Evolutionary conservation across 1,284 basidiomycete genomes (phyloP).

Genomic region (Marasmius oreades): DNA sequence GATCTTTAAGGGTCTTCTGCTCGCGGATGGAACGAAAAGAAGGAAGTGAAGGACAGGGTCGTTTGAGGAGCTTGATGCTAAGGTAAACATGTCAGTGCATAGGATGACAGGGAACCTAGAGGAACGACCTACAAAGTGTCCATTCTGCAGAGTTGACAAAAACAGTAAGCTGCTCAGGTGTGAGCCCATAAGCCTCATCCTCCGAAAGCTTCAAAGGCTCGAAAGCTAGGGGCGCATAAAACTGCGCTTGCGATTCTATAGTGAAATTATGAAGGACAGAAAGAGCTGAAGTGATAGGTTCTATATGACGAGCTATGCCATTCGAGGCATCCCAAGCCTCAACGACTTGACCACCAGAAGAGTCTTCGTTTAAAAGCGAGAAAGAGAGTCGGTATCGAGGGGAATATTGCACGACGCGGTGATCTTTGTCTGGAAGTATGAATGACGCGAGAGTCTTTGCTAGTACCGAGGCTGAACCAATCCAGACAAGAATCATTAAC

Average conservation of each 20-base stretch:
- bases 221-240: constrained; percentile 88
- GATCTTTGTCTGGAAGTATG: constrained; percentile 49
- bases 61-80: constrained; percentile 80
- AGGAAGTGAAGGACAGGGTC: constrained; percentile 94
- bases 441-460: constrained; percentile 41
- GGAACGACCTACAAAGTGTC: constrained; percentile 70
- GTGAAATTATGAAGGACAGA: constrained; percentile 82
- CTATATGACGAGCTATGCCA: constrained; percentile 69
- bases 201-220: constrained; percentile 44
- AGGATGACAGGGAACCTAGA: neutral
- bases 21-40: constrained; percentile 79
- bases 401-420: constrained; percentile 71
- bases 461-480: constrained; percentile 21
- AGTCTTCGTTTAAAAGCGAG: constrained; percentile 85
- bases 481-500: neutral
- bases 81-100: constrained; percentile 7
- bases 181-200: constrained; percentile 51
- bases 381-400: constrained; percentile 79
- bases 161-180: constrained; percentile 79
- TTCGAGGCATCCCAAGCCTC: constrained; percentile 69
- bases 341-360: constrained; percentile 59
- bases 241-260: constrained; percentile 92
- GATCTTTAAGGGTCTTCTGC: constrained; percentile 70
- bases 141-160: constrained; percentile 97
- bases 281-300: constrained; percentile 62